Evolutionary conservation across 2,329 filamentous ascomycete genomes (phyloP), one percentile per base, ranked within the genome.

Genomic region (Penicillium griseofulvum): DNA sequence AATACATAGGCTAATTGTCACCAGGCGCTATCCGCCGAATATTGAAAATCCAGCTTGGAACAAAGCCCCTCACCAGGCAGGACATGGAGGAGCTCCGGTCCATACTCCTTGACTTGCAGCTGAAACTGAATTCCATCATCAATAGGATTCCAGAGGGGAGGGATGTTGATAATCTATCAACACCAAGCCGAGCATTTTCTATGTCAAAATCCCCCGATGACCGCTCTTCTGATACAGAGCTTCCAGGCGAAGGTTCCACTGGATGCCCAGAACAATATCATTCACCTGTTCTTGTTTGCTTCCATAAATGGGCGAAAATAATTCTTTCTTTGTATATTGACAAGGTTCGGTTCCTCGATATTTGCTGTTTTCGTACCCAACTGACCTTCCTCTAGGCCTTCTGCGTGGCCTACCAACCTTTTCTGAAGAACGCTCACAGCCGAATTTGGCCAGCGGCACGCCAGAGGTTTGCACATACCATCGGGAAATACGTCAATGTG

Each of bases 331-430:
- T 79, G n/a, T 74, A 76, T 41, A 72, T 76, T 34, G 74, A 79
- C 49, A 78, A 78, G 64, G 69, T 78, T 29, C 26, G 59, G 24
- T 17, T 48, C n/a, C 7, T 33, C 17, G 7, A 44, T 22, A 10
- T n/a, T 29, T n/a, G 4, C 5, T n/a, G 4, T 0, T 16, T 28
- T 19, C 5, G 14, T 19, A 12, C 22, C 36, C 3, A 16, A 37
- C 26, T 51, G 7, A 48, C 26, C 14, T 52, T 68, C 19, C 10
- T n/a, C 7, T 31, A 76, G 72, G 74, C 75, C 6, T 77, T 75
- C 47, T 78, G 76, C 55, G 74, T 79, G 48, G 75, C 76, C 22
- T 80, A 79, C 57, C 76, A 78, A 54, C 76, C 77, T 8, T 79
- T 79, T 39, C 63, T 80, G 16, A 79, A 79, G 57, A 79, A 79